These are phyloP conservation scores for Cajanus cajan DNA, from an alignment of 306 rosid genomes.

Conservation along the genomic window DNA sequence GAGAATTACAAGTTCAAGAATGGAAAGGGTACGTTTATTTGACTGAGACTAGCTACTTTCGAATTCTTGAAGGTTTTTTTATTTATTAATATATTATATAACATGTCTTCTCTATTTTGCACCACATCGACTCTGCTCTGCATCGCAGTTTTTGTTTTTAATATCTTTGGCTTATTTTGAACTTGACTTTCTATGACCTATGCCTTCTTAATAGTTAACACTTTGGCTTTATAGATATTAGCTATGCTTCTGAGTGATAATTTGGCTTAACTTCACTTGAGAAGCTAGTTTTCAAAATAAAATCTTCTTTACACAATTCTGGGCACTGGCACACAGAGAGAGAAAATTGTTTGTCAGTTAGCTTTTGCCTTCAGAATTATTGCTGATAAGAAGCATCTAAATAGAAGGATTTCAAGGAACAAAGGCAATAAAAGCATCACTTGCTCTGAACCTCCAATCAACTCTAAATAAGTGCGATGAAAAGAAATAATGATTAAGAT, in stretches of 20 bases:
- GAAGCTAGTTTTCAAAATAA: neutral
- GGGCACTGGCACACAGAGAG: neutral
- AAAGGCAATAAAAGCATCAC: neutral
- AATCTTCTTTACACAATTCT: neutral
- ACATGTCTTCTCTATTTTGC: neutral
- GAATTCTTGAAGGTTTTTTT: neutral
- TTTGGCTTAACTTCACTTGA: neutral
- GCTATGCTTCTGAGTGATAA: neutral
- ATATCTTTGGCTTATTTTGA: neutral
- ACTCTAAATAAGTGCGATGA: neutral
- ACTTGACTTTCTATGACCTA: neutral
- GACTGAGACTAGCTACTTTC: neutral
- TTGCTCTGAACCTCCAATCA: neutral
- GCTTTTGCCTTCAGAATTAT: neutral
- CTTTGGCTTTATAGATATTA: neutral
- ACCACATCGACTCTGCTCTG: neutral
- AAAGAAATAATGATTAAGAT: neutral
- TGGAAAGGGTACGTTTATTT: conserved; percentile 65
- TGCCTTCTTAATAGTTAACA: neutral
- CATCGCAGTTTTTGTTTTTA: neutral
- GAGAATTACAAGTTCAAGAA: conserved; percentile 83
- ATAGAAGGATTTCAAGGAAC: neutral
- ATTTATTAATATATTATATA: neutral
- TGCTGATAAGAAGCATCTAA: neutral
- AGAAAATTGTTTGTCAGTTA: neutral